These are phyloP conservation scores for Neonectria neomacrospora DNA, from an alignment of 2,329 filamentous ascomycete species.

Conservation along the genomic window DNA sequence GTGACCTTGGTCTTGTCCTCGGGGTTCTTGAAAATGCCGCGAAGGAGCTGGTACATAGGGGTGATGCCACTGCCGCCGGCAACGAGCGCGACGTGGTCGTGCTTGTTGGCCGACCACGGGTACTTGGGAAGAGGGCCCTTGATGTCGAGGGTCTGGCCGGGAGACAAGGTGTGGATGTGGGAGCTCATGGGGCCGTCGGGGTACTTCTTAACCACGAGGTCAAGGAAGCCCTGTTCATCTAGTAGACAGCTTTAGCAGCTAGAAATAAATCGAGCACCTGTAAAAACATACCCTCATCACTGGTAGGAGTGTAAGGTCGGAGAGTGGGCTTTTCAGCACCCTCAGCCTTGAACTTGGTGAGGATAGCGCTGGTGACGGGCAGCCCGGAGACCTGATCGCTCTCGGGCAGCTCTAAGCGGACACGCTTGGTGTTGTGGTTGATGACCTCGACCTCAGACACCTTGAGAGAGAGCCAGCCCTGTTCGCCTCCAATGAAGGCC, in stretches of 20 bases:
- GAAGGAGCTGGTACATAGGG: slow-evolving; percentile 95
- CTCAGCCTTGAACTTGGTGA: slow-evolving; percentile 92
- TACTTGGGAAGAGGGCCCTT: slow-evolving; percentile 98
- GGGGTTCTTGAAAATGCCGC: slow-evolving; percentile 94
- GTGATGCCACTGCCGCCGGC: slow-evolving; percentile 98
- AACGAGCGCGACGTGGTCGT: slow-evolving; percentile 85
- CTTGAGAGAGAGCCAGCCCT: slow-evolving; percentile 87
- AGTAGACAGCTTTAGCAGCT: slow-evolving; percentile 22
- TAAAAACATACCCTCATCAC: slow-evolving; percentile 75
- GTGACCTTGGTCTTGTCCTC: slow-evolving; percentile 98
- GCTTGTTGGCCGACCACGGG: slow-evolving; percentile 89
- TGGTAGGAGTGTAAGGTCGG: slow-evolving; percentile 92
- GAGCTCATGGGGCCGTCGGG: slow-evolving; percentile 90
- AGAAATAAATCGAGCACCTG: neutral
- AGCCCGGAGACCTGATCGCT: slow-evolving; percentile 86
- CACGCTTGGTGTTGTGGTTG: slow-evolving; percentile 95
- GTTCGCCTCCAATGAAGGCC: slow-evolving; percentile 82
- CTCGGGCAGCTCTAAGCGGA: slow-evolving; percentile 89
- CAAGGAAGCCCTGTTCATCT: slow-evolving; percentile 83
- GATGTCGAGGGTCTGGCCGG: slow-evolving; percentile 86
- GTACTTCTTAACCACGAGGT: slow-evolving; percentile 93
- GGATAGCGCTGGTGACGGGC: slow-evolving; percentile 82
- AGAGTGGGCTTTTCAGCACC: slow-evolving; percentile 86
- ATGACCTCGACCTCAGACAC: slow-evolving; percentile 81
- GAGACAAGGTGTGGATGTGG: slow-evolving; percentile 84